These are phyloP conservation scores for Chlamydomonas sphaeroides DNA, from an alignment of 139 green algal species.

Conservation along the genomic window DNA sequence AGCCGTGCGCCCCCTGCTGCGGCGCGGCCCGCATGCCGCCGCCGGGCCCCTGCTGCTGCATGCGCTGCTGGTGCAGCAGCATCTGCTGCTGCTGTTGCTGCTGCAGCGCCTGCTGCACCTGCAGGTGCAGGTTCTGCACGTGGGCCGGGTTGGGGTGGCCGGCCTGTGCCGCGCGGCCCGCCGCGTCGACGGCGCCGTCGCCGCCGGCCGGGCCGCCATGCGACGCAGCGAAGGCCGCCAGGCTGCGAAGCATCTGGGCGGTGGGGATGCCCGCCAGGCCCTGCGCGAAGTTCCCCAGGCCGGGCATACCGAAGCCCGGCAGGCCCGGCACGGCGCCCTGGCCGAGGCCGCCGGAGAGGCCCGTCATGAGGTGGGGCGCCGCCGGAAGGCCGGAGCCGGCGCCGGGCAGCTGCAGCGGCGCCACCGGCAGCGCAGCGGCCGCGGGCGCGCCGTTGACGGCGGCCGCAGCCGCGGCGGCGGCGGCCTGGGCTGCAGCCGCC, in stretches of 20 bases:
- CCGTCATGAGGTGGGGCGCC: neutral
- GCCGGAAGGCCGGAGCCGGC: neutral
- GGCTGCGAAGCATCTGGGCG: too few relatives aligned
- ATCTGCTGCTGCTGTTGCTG: slow-evolving; percentile 2
- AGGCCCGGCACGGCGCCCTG: too few relatives aligned
- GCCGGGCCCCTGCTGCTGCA: neutral
- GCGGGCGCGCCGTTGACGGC: neutral
- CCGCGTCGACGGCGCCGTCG: too few relatives aligned
- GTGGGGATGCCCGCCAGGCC: too few relatives aligned
- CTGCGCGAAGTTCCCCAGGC: too few relatives aligned
- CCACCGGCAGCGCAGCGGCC: neutral
- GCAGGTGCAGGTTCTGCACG: too few relatives aligned
- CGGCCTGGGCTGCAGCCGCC: neutral
- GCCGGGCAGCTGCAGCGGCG: neutral
- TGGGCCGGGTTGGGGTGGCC: too few relatives aligned
- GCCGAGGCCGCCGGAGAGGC: too few relatives aligned
- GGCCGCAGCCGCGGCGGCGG: neutral
- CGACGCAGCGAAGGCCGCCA: too few relatives aligned
- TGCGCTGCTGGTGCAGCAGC: neutral
- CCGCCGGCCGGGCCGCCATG: too few relatives aligned
- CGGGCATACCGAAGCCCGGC: too few relatives aligned
- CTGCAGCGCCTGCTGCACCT: neutral
- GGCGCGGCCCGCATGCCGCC: neutral
- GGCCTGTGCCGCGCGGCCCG: too few relatives aligned
- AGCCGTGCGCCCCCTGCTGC: neutral